Evolutionary conservation across 768 basidiomycete species (phyloP).

Genomic region (Amanita exitialis): DNA sequence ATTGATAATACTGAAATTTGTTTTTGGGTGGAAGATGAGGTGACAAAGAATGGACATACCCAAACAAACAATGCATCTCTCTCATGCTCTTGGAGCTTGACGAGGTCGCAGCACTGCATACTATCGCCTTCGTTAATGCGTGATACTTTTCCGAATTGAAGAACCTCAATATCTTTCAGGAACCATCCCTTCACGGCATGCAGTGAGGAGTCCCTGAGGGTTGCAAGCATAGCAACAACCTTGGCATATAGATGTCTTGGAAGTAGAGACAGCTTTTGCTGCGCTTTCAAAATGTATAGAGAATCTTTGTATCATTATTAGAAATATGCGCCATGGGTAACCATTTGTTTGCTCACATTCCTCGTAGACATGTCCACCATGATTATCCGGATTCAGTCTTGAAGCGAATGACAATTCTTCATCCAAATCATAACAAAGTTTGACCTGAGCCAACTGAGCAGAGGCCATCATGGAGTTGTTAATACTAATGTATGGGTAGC

Average conservation of each 20-base stretch:
- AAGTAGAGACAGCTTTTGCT: not conserved
- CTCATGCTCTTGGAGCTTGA: conserved; percentile 10
- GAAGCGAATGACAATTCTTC: conserved; percentile 1
- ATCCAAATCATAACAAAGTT: conserved; percentile 8
- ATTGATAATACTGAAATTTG: conserved; percentile 19
- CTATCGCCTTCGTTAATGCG: conserved; percentile 19
- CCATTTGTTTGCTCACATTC: not conserved
- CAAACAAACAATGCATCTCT: conserved; percentile 22
- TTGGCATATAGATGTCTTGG: not conserved
- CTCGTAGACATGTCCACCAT: not conserved
- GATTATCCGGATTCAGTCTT: not conserved
- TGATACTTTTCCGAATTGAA: conserved; percentile 18
- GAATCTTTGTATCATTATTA: not conserved
- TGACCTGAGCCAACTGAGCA: conserved; percentile 13
- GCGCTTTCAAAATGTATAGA: not conserved
- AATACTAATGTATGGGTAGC: too few species aligned
- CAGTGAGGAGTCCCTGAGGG: conserved; percentile 6
- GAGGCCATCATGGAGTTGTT: conserved; percentile 7
- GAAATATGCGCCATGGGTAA: not conserved
- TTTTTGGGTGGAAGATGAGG: not conserved
- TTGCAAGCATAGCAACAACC: conserved; percentile 13
- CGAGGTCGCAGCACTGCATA: conserved; percentile 14
- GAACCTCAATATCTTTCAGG: conserved; percentile 5
- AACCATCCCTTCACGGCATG: conserved; percentile 4
- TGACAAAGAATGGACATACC: conserved; percentile 14